A percentile compares a stretch with the other conserved stretches of the same genome.
Conservation (phyloP, 768 basidiomycete species). For the Mycena vitilis region DNA sequence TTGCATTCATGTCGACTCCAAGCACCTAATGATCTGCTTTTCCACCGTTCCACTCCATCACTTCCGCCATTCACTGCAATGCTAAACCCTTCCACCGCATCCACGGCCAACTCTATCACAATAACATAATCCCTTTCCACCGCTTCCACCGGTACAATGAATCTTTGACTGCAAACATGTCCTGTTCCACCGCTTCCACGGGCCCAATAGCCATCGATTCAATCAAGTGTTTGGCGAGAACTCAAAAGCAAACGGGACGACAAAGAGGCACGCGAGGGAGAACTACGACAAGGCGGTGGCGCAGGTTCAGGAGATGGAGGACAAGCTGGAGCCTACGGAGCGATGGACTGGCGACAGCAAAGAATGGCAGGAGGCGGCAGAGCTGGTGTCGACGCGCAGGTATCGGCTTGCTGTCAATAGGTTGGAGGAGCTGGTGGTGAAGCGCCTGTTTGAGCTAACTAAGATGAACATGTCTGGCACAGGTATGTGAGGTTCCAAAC, state of each 20-base stretch:
- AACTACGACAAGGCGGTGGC: conserved; percentile 17
- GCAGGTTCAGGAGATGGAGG: background rate
- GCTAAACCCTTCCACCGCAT: background rate
- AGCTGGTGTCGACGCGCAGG: too few relatives aligned
- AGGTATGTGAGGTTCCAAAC: too few relatives aligned
- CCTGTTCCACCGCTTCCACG: too few relatives aligned
- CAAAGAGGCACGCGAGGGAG: conserved; percentile 21
- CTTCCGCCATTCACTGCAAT: background rate
- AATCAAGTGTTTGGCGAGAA: background rate
- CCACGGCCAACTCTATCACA: background rate
- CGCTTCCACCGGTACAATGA: too few relatives aligned
- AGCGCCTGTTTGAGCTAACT: too few relatives aligned
- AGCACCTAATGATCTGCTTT: background rate
- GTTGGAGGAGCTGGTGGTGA: too few relatives aligned
- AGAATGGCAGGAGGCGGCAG: background rate
- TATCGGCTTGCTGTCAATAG: too few relatives aligned
- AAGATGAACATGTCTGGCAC: too few relatives aligned
- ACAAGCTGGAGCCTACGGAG: background rate
- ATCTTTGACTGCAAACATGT: too few relatives aligned
- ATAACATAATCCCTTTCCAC: too few relatives aligned
- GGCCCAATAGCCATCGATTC: background rate
- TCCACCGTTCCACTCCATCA: background rate
- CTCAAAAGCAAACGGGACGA: background rate
- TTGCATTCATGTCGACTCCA: conserved; percentile 11
- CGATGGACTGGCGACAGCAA: background rate